These are phyloP conservation scores for Lentinula boryana DNA, from an alignment of 768 basidiomycete species.

Conservation along the genomic window DNA sequence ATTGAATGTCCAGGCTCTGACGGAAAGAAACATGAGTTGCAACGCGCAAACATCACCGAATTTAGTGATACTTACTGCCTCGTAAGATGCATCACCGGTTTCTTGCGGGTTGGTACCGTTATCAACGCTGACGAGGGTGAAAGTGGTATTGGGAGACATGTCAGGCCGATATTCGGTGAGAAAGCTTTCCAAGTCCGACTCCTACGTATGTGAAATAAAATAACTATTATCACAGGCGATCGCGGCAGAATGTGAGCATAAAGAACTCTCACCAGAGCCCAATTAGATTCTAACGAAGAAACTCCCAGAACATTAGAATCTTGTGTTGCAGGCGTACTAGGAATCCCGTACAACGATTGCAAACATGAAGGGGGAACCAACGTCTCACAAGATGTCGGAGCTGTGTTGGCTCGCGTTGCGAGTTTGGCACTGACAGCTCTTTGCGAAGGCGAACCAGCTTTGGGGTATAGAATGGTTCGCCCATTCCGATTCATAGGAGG, in stretches of 20 bases:
- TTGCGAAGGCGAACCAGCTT: neutral
- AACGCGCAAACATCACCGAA: neutral
- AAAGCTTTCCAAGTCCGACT: conserved; percentile 17
- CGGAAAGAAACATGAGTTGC: neutral
- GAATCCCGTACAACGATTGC: conserved; percentile 20
- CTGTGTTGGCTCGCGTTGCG: conserved; percentile 10
- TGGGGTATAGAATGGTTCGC: neutral
- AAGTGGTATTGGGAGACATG: conserved; percentile 17
- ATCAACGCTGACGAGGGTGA: conserved; percentile 19
- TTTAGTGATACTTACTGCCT: conserved; percentile 15
- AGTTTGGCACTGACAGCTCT: neutral
- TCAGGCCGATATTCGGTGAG: conserved; percentile 18
- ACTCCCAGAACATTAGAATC: conserved; percentile 9
- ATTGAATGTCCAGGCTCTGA: conserved; percentile 16
- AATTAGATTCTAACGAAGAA: conserved; percentile 5
- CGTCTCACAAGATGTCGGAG: conserved; percentile 13
- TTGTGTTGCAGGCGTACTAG: conserved; percentile 13
- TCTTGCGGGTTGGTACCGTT: conserved; percentile 22
- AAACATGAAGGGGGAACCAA: conserved; percentile 20
- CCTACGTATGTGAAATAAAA: conserved; percentile 5
- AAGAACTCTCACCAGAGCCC: conserved; percentile 11
- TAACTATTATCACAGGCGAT: conserved; percentile 9
- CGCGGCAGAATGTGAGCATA: conserved; percentile 12
- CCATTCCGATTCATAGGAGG: neutral
- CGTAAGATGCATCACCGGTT: conserved; percentile 16